Evolutionary conservation across 768 basidiomycete genomes (phyloP).

Genomic region (Tulasnella sp.): DNA sequence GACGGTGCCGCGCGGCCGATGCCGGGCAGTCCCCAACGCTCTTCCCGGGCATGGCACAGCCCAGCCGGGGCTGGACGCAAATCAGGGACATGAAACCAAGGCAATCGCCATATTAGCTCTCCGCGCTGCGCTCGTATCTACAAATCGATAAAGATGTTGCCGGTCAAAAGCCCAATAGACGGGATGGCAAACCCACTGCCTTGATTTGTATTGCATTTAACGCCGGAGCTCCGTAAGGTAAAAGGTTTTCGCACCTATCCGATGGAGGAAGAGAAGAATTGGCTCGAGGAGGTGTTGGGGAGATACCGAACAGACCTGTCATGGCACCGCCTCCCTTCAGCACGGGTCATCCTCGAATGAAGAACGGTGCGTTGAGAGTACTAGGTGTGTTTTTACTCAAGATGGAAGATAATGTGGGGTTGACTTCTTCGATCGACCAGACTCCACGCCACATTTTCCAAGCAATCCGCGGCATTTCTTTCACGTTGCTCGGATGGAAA

Average conservation of each 20-base stretch:
- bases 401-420: not conserved
- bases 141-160: too few relatives aligned
- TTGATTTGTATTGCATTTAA: too few relatives aligned
- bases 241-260: not conserved
- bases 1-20: not conserved
- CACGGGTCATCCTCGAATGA: not conserved
- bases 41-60: not conserved
- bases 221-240: too few relatives aligned
- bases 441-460: not conserved
- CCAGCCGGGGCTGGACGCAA: not conserved
- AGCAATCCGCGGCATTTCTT: not conserved
- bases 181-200: too few relatives aligned
- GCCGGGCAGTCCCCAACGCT: not conserved
- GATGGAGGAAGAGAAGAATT: not conserved
- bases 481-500: constrained; percentile 1
- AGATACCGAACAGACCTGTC: not conserved
- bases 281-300: not conserved
- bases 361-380: too few relatives aligned
- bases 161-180: too few relatives aligned
- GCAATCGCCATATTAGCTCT: not conserved
- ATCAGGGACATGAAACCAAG: not conserved
- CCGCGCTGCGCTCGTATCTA: not conserved
- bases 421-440: not conserved
- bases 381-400: not conserved
- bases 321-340: not conserved